phyloP scores from a whole-genome alignment of 768 basidiomycete species.

The Xerocomus potaroensis region DNA sequence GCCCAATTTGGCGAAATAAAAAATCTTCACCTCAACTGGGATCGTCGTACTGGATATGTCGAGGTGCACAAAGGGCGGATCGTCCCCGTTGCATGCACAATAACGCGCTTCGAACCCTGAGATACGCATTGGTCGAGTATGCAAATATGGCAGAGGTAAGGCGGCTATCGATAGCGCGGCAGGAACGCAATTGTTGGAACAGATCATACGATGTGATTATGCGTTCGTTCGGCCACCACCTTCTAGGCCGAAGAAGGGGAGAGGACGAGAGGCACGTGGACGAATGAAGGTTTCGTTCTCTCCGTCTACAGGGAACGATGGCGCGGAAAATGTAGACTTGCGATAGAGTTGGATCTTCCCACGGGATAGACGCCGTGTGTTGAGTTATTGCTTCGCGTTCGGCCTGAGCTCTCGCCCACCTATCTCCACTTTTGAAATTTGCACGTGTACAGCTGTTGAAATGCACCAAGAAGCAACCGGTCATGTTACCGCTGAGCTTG shows the following conservation, averaged over 20 bases:
- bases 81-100: not conserved
- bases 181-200: conserved; percentile 79
- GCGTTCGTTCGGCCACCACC: conserved; percentile 87
- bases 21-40: conserved; percentile 94
- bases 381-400: no score
- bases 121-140: conserved; percentile 97
- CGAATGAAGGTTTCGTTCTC: no score
- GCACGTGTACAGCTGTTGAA: no score
- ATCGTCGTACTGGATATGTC: conserved; percentile 96
- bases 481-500: no score
- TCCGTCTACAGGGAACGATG: no score
- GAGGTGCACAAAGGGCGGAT: conserved; percentile 63
- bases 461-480: no score
- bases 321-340: no score
- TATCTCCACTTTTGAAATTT: no score
- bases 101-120: conserved; percentile 43
- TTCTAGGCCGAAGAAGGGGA: conserved; percentile 73
- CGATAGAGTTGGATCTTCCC: no score
- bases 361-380: no score
- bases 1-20: conserved; percentile 96
- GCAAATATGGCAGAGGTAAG: conserved; percentile 91
- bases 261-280: conserved; percentile 54
- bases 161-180: conserved; percentile 89
- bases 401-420: no score
- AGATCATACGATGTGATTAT: conserved; percentile 85